Percentiles rank a stretch among this genome's conserved stretches.
Conservation (phyloP, 371 early-diverging fungal species). For the Lichtheimia hyalospora region DNA sequence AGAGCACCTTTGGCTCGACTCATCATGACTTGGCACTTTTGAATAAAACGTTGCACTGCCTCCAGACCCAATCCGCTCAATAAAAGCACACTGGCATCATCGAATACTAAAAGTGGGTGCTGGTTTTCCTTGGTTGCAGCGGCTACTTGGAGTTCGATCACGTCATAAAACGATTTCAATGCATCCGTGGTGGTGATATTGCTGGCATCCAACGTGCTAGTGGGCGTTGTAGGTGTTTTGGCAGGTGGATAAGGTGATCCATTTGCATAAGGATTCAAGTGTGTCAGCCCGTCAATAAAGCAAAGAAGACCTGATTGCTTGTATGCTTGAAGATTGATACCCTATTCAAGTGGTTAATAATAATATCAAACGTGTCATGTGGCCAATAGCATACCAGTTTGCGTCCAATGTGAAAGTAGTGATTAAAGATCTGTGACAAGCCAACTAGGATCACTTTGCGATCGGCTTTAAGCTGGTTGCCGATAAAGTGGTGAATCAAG, state of each 20-base stretch:
- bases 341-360: slow-evolving; percentile 33
- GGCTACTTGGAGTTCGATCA: slow-evolving; percentile 1
- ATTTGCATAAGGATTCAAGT: slow-evolving; percentile 48
- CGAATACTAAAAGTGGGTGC: slow-evolving; percentile 56
- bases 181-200: too few relatives aligned
- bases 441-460: slow-evolving; percentile 64
- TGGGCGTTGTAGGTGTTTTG: slow-evolving; percentile 39
- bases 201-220: slow-evolving; percentile 25
- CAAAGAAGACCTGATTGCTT: slow-evolving; percentile 54
- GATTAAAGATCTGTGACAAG: slow-evolving; percentile 64
- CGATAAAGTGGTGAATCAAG: slow-evolving; percentile 70
- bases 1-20: slow-evolving; percentile 56
- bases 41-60: slow-evolving; percentile 46
- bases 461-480: slow-evolving; percentile 61
- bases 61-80: slow-evolving; percentile 51
- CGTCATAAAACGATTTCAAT: neutral
- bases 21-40: slow-evolving; percentile 43
- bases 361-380: too few relatives aligned
- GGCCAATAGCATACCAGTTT: slow-evolving; percentile 51
- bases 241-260: slow-evolving; percentile 41
- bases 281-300: slow-evolving; percentile 67
- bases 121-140: slow-evolving; percentile 10
- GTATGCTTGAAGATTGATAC: slow-evolving; percentile 57
- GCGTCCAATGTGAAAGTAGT: slow-evolving; percentile 65
- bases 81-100: slow-evolving; percentile 62